phyloP scores from a whole-genome alignment of 768 basidiomycete genomes.

The Xanthoconium stramineum region DNA sequence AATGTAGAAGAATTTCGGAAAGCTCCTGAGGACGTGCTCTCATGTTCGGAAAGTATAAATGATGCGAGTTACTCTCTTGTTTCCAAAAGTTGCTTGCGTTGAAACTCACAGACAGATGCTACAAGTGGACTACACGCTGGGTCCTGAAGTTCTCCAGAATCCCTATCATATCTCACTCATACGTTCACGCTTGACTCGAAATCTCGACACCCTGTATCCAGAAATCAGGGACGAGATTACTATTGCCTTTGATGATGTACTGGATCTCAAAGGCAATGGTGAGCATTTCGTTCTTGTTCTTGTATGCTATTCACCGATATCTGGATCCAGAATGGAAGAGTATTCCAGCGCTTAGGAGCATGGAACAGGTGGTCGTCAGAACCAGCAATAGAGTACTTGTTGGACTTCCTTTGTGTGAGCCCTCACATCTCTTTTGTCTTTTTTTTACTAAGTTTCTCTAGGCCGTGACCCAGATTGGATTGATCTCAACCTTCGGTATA shows the following conservation, averaged over 20 bases:
- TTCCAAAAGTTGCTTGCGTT: too few relatives aligned
- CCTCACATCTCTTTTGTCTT: not conserved
- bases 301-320: not conserved
- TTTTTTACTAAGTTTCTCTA: not conserved
- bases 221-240: too few relatives aligned
- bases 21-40: too few relatives aligned
- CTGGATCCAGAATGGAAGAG: slow-evolving; percentile 38
- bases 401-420: slow-evolving; percentile 44
- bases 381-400: slow-evolving; percentile 47
- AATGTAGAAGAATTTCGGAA: too few relatives aligned
- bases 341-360: slow-evolving; percentile 23
- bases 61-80: slow-evolving; percentile 31
- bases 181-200: slow-evolving; percentile 29
- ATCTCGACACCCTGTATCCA: slow-evolving; percentile 33
- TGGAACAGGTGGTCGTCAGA: slow-evolving; percentile 37
- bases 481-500: slow-evolving; percentile 29
- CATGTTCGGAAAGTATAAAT: slow-evolving; percentile 15
- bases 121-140: slow-evolving; percentile 39
- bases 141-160: slow-evolving; percentile 27
- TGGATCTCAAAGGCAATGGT: too few relatives aligned
- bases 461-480: slow-evolving; percentile 40
- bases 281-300: not conserved
- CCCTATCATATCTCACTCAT: slow-evolving; percentile 31
- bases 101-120: slow-evolving; percentile 28
- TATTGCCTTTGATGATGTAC: too few relatives aligned